phyloP scores from a whole-genome alignment of 2,329 filamentous ascomycete species.

The Pseudocercospora crystallina region DNA sequence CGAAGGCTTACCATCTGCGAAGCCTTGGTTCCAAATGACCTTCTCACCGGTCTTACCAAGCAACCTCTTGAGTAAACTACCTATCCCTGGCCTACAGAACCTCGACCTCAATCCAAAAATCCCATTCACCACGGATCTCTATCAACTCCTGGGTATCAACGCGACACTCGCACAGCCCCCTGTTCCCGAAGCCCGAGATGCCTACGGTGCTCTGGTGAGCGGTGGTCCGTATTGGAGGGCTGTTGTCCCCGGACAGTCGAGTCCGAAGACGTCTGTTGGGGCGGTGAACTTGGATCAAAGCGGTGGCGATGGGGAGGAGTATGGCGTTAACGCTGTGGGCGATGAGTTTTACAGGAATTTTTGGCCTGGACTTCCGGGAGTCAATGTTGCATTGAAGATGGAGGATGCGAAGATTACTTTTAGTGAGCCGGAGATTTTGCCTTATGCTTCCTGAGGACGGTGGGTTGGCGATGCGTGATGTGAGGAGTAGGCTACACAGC shows the following conservation, averaged over 20 bases:
- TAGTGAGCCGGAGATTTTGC: conserved; percentile 7
- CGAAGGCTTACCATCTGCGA: conserved; percentile 7
- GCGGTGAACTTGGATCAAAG: conserved; percentile 16
- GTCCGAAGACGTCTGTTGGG: conserved; percentile 9
- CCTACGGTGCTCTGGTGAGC: conserved; percentile 13
- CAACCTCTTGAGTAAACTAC: conserved; percentile 12
- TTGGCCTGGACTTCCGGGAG: conserved; percentile 12
- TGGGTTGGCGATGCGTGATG: too few species aligned
- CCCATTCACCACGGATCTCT: conserved; percentile 18
- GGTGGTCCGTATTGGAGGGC: conserved; percentile 12
- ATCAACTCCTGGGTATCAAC: conserved; percentile 19
- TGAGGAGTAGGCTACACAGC: too few species aligned
- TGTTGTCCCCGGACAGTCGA: conserved; percentile 17
- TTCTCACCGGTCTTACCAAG: conserved; percentile 14
- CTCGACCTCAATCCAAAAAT: conserved; percentile 13
- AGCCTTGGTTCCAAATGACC: conserved; percentile 23
- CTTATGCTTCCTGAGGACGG: not conserved
- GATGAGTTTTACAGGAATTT: conserved; percentile 17
- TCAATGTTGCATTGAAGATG: conserved; percentile 13
- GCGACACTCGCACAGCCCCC: conserved; percentile 20
- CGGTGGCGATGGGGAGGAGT: conserved; percentile 15
- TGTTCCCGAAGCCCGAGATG: conserved; percentile 12
- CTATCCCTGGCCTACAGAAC: not conserved
- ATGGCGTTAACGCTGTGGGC: conserved; percentile 14
- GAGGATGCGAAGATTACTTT: conserved; percentile 12